Percentiles rank a stretch among this genome's conserved stretches.
Conservation (phyloP, 208 protist genomes). For the Leptomonas seymouri region DNA sequence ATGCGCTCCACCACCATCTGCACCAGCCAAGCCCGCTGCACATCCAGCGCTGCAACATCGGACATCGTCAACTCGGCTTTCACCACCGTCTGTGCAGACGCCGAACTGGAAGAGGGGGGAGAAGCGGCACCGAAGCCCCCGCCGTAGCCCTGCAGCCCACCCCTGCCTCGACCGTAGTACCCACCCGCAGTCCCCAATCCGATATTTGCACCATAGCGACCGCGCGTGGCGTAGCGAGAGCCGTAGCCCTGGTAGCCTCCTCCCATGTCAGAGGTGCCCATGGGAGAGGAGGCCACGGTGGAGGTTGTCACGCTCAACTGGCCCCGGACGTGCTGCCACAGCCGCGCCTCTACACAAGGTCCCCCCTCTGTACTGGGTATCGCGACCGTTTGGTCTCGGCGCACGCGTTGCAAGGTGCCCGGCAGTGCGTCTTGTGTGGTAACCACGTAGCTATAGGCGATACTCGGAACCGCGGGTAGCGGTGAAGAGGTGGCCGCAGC, state of each 20-base stretch:
- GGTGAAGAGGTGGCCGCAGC: not conserved
- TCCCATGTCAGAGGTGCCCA: not conserved
- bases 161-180: slow-evolving; percentile 8
- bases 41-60: slow-evolving; percentile 20
- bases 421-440: slow-evolving; percentile 22
- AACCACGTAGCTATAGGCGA: slow-evolving; percentile 19
- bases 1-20: slow-evolving; percentile 33
- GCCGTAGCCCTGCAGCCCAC: not conserved
- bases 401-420: slow-evolving; percentile 11
- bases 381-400: slow-evolving; percentile 5
- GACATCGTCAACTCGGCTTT: slow-evolving; percentile 17
- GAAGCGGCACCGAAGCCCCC: not conserved
- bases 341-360: slow-evolving; percentile 21
- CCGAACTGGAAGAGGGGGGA: too few relatives aligned
- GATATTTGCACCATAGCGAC: slow-evolving; percentile 13
- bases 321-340: slow-evolving; percentile 29
- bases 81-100: slow-evolving; percentile 2
- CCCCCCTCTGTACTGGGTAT: slow-evolving; percentile 7
- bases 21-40: slow-evolving; percentile 37
- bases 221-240: slow-evolving; percentile 21
- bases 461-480: slow-evolving; percentile 3
- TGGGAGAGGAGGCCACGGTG: not conserved
- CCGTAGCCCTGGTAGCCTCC: slow-evolving; percentile 20
- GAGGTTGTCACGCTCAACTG: slow-evolving; percentile 22
- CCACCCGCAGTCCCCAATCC: slow-evolving; percentile 1